phyloP scores from a whole-genome alignment of 495 filamentous ascomycete genomes.

The Xylaria acuta region DNA sequence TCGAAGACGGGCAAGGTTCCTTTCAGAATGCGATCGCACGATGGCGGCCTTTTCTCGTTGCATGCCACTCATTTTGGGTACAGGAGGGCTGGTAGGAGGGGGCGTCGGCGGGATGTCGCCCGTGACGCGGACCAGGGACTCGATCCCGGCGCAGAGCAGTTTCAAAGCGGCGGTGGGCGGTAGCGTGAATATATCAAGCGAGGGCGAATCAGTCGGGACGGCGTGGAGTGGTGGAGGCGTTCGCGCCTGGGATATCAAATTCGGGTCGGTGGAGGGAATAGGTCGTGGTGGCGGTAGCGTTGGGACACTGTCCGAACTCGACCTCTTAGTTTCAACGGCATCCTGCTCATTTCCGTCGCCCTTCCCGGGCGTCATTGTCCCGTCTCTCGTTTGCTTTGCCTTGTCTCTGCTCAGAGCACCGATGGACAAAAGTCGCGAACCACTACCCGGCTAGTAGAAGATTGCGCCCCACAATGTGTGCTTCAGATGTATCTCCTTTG shows the following conservation, averaged over 20 bases:
- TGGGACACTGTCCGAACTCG: slow-evolving; percentile 26
- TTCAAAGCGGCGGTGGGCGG: slow-evolving; percentile 77
- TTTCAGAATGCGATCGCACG: slow-evolving; percentile 58
- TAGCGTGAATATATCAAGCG: slow-evolving; percentile 72
- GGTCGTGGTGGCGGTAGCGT: slow-evolving; percentile 56
- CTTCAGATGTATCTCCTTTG: background rate
- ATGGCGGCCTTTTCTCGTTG: slow-evolving; percentile 65
- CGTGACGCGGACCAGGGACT: slow-evolving; percentile 72
- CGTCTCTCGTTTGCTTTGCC: background rate
- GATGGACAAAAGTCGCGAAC: background rate
- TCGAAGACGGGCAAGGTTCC: slow-evolving; percentile 48
- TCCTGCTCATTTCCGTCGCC: slow-evolving; percentile 10
- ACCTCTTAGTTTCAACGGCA: slow-evolving; percentile 4
- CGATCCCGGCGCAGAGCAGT: slow-evolving; percentile 73
- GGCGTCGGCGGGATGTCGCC: slow-evolving; percentile 79
- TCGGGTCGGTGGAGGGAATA: slow-evolving; percentile 56
- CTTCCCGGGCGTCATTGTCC: slow-evolving; percentile 14
- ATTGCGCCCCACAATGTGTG: slow-evolving; percentile 12
- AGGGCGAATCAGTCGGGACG: slow-evolving; percentile 36
- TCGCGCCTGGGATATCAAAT: slow-evolving; percentile 41
- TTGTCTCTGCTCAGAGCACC: background rate
- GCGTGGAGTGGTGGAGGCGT: slow-evolving; percentile 42
- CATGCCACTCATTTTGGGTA: slow-evolving; percentile 65
- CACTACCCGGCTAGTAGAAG: background rate
- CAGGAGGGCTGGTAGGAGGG: slow-evolving; percentile 63